Conservation (phyloP, 2,329 filamentous ascomycete species). For the Penicillium freii region DNA sequence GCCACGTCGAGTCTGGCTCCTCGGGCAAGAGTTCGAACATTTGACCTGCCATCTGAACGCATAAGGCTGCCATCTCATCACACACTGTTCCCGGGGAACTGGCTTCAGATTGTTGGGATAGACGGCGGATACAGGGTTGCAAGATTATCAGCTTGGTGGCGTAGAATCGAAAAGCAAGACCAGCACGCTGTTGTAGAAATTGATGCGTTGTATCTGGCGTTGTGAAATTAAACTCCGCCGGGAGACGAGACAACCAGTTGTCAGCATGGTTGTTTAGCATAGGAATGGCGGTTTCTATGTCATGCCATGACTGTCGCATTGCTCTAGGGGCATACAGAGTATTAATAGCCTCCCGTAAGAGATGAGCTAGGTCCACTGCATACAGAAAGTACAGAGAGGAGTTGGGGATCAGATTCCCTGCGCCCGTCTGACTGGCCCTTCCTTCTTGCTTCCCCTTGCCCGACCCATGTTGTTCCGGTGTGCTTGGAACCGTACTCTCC, state of each 20-base stretch:
- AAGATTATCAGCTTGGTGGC: constrained; percentile 44
- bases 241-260: constrained; percentile 40
- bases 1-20: constrained; percentile 30
- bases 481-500: constrained; percentile 12
- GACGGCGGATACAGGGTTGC: constrained; percentile 44
- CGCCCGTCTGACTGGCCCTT: constrained; percentile 20
- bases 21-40: constrained; percentile 39
- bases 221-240: constrained; percentile 38
- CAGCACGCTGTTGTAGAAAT: constrained; percentile 35
- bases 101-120: constrained; percentile 31
- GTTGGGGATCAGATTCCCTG: constrained; percentile 36
- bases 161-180: constrained; percentile 44
- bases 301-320: constrained; percentile 35
- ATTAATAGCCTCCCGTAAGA: constrained; percentile 39
- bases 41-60: constrained; percentile 37
- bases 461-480: constrained; percentile 11
- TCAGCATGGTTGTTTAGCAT: constrained; percentile 37
- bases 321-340: constrained; percentile 40
- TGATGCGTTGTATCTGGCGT: constrained; percentile 24
- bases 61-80: constrained; percentile 34
- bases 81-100: constrained; percentile 31
- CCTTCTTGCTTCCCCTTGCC: constrained; percentile 19
- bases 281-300: constrained; percentile 38
- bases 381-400: constrained; percentile 42
- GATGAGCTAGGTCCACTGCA: constrained; percentile 37